A percentile compares a stretch with the other conserved stretches of the same genome.
Evolutionary conservation across 176 grass and related monocot species (phyloP).

Genomic region (Elymus sibiricus): DNA sequence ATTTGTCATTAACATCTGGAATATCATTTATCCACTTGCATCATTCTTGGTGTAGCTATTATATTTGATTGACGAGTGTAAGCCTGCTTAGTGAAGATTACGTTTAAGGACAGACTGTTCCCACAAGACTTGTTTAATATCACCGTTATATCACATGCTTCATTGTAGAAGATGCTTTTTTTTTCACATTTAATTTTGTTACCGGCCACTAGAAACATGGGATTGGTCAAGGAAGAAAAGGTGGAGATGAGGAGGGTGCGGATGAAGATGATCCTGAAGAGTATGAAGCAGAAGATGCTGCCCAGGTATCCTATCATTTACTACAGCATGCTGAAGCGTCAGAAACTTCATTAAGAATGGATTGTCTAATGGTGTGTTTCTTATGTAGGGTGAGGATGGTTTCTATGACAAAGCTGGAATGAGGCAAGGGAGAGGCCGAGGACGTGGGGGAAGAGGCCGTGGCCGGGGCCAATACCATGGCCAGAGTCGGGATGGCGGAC

Average conservation of each 20-base stretch:
- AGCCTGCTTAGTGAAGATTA: not conserved
- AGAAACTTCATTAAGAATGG: not conserved
- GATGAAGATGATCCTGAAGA: conserved; percentile 48
- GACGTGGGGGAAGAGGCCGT: conserved; percentile 47
- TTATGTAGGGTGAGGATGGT: conserved; percentile 42
- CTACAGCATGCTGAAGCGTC: no score
- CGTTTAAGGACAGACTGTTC: not conserved
- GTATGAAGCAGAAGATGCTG: conserved; percentile 17
- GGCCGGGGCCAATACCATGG: conserved; percentile 43
- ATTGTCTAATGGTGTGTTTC: not conserved
- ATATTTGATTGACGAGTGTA: not conserved
- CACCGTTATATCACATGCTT: not conserved
- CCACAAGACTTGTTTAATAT: not conserved
- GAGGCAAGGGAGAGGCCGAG: conserved; percentile 47
- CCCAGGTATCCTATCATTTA: conserved; percentile 26
- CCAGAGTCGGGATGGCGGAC: conserved; percentile 30
- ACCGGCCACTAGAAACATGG: conserved; percentile 32
- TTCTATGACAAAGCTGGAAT: conserved; percentile 41
- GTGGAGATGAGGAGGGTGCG: conserved; percentile 32
- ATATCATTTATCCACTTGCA: not conserved
- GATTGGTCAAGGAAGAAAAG: conserved; percentile 41
- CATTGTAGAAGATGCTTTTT: not conserved
- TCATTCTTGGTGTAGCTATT: not conserved
- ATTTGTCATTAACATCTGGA: not conserved
- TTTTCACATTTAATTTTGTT: not conserved